phyloP scores from a whole-genome alignment of 225 moss, liverwort and hornwort species.

The Marchantia paleacea region DNA sequence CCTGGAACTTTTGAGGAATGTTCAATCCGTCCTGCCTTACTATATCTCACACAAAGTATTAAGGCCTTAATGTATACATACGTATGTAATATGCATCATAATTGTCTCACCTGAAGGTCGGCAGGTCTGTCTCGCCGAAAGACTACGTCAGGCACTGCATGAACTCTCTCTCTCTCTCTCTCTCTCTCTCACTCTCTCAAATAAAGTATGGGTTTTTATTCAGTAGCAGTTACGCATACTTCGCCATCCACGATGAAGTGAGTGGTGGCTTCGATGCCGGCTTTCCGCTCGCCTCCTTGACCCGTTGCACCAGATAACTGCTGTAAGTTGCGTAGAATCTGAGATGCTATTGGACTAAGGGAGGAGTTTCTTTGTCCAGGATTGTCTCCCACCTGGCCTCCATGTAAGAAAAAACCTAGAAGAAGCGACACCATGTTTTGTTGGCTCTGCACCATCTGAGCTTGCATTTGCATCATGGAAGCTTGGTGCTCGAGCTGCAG shows the following conservation, averaged over 20 bases:
- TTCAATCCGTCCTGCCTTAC: background rate
- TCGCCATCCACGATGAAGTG: conserved; percentile 43
- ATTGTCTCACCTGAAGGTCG: conserved; percentile 9
- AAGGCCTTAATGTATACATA: background rate
- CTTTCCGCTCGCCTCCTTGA: conserved; percentile 38
- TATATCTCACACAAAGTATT: conserved; percentile 4
- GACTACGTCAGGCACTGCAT: background rate
- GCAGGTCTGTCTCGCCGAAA: background rate
- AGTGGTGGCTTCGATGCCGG: conserved; percentile 35
- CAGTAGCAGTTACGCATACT: conserved; percentile 25
- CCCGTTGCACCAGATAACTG: conserved; percentile 31
- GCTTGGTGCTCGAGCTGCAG: conserved; percentile 46
- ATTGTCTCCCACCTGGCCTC: conserved; percentile 51
- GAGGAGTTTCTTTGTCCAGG: conserved; percentile 44
- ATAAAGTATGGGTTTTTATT: conserved; percentile 5
- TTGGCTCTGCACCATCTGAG: conserved; percentile 49
- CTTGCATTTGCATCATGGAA: conserved; percentile 42
- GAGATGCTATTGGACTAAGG: conserved; percentile 32
- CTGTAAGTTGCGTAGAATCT: conserved; percentile 45
- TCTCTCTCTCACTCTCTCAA: background rate
- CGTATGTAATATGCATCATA: background rate
- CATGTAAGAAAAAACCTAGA: conserved; percentile 43
- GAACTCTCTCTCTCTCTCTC: background rate
- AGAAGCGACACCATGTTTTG: conserved; percentile 48
- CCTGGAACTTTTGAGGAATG: background rate